Conservation (phyloP, 306 rosid genomes). For the Alnus rubra region DNA sequence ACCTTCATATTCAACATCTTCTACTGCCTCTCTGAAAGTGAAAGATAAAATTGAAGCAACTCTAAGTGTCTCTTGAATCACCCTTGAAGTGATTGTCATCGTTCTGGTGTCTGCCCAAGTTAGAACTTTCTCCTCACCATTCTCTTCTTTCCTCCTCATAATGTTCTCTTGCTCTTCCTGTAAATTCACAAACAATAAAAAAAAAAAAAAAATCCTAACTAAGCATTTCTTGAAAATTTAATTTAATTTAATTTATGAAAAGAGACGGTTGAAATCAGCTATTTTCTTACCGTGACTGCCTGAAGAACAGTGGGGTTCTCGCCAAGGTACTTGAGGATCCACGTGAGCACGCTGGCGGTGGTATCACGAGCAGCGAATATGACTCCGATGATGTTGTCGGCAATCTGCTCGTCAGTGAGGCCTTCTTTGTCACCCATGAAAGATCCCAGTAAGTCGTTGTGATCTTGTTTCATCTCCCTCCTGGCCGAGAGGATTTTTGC, state of each 20-base stretch:
- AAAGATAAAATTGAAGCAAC: conserved; percentile 89
- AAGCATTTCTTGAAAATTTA: too few species aligned
- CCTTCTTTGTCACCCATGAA: conserved; percentile 83
- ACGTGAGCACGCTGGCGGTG: conserved; percentile 92
- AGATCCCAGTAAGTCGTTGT: conserved; percentile 74
- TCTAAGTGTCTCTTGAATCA: conserved; percentile 91
- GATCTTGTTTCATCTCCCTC: conserved; percentile 51
- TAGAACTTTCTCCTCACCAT: conserved; percentile 50
- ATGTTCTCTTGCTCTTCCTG: conserved; percentile 84
- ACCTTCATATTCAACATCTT: conserved; percentile 93
- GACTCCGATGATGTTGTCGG: conserved; percentile 90
- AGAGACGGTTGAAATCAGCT: not conserved
- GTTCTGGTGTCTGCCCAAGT: conserved; percentile 79
- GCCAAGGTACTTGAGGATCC: conserved; percentile 84
- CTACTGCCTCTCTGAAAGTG: conserved; percentile 94
- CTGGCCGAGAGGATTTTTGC: conserved; percentile 69
- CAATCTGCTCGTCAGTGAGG: conserved; percentile 84
- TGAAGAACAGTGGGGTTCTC: conserved; percentile 78
- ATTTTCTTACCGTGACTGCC: conserved; percentile 77
- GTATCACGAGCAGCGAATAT: conserved; percentile 98
- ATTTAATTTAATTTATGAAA: not conserved
- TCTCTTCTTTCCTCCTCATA: conserved; percentile 48
- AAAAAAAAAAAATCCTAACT: not conserved
- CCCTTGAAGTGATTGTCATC: conserved; percentile 84
- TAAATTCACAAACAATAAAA: not conserved